Evolutionary conservation across 257 asterid genomes (phyloP), one percentile per base, ranked within the genome.

Genomic region (Solanum megistacrolobum): DNA sequence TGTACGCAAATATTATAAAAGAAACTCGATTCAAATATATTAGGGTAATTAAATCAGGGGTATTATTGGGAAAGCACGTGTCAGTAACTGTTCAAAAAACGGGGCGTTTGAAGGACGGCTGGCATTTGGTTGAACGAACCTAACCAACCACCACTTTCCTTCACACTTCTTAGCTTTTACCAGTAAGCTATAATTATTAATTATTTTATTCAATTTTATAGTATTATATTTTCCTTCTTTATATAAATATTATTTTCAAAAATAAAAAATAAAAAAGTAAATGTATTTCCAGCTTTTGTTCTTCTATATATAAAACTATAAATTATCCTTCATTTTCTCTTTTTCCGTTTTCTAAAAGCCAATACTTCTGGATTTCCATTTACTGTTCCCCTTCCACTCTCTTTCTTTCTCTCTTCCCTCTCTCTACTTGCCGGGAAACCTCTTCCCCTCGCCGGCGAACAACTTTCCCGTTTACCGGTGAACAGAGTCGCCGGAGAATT

Each of bases 71-170:
- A 88, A 86, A 48, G 14, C 14, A 27, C 27, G 3, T 13, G 12
- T 5, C 5, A 9, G 23, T 82, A 32, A 48, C 68, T 82, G 86
- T 52, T 20, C 73, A 29, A 74, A 91, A 90, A 91, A 90, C 91
- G 89, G 87, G 55, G 91, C 84, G 89, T 91, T 84, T 88, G 4
- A 87, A 39, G 55, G 92, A 86, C 92, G 90, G 93, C 92, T 76
- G 93, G 87, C 91, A 89, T 91, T 92, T 93, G 89, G 98, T 93
- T 93, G 94, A 93, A 95, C 98, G 91, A 93, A 93, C 94, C 94
- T 83, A 93, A 93, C 97, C 95, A 91, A 93, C 96, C 85, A 90
- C 94, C 92, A 72, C 91, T 87, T 92, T 91, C 93, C 94, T 91
- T 91, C 92, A 91, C 92, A 75, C 92, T 91, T 89, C 91, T 83